Conservation (phyloP, 2,329 filamentous ascomycete species). For the Knoxdaviesia proteae region DNA sequence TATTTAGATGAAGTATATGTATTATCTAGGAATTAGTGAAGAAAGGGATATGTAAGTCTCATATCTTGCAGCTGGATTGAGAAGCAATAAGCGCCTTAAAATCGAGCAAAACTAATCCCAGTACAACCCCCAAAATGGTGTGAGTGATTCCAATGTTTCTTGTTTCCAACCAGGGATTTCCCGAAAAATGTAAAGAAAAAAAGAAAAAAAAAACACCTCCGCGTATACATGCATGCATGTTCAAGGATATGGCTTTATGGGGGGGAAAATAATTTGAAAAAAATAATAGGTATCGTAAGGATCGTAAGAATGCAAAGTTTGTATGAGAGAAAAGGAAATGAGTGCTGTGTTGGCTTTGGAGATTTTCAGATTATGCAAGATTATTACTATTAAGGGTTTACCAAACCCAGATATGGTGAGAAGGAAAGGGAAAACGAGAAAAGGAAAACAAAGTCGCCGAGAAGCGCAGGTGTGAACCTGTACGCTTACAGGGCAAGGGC, state of each 20-base stretch:
- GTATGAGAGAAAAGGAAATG: background rate
- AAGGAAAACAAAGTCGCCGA: background rate
- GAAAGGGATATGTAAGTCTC: no score
- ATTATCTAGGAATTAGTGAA: no score
- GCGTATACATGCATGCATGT: no score
- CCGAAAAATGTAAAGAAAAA: background rate
- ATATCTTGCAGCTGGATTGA: no score
- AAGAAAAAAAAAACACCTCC: background rate
- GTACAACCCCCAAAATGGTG: no score
- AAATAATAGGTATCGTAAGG: slow-evolving; percentile 5
- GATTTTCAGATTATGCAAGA: no score
- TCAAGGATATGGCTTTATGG: background rate
- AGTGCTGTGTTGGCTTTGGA: background rate
- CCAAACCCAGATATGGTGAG: background rate
- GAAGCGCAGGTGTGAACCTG: background rate
- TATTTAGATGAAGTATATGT: no score
- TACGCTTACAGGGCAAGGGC: slow-evolving; percentile 2
- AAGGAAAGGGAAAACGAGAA: background rate
- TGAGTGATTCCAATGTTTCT: no score
- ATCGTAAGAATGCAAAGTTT: slow-evolving; percentile 4
- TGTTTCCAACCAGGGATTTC: background rate
- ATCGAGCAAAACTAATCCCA: no score
- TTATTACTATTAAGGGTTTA: no score
- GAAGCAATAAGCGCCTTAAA: no score
- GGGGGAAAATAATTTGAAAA: background rate